Evolutionary conservation across 176 grass and related monocot genomes (phyloP), one percentile per base, ranked within the genome.

Genomic region (Secale cereale): DNA sequence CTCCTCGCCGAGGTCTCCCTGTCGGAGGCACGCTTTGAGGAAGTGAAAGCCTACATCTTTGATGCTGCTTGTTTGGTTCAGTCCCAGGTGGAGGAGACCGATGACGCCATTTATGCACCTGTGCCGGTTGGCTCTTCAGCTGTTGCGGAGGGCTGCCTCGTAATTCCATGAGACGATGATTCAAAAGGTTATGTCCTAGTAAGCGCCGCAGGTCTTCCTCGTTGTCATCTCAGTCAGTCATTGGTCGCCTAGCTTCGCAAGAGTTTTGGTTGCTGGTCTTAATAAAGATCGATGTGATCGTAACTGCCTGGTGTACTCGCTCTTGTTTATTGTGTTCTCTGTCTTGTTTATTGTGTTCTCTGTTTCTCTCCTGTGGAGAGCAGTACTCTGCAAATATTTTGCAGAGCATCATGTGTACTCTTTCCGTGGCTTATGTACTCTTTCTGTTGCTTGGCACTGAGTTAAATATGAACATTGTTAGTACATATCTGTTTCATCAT

Each of bases 1-100:
- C 91, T 99, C 28, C 82, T 99, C 0, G 90, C 97, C 3, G 97
- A 92, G 88, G 97, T 99, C 62, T 97, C 97, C 46, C 88, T 99
- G 63, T 92, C 97, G 1, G 94, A 99, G 60, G 97, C 90, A 75
- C 91, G 94, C 65, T 99, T 99, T 2, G 81, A 94, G 82, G 94
- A 99, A 94, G 94, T 94, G 39, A 91, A 91, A 80, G 86, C 91
- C 1, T 92, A 90, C 83, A 91, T 99, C 66, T 97, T 99, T 79
- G 89, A 84, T 50, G 97, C 94, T 15, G 73, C 82, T 54, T 86
- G 94, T 79, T 71, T 99, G 15, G 70, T 89, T 45, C 85, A 90
- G 84, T 76, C 77, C 0, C 76, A 90, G 4, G 70, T 86, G 12
- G 86, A 87, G 71, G 66, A 69, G 32, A 62, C 48, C 0, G 10